phyloP scores from a whole-genome alignment of 2,329 filamentous ascomycete genomes.

The Sclerotinia minor region DNA sequence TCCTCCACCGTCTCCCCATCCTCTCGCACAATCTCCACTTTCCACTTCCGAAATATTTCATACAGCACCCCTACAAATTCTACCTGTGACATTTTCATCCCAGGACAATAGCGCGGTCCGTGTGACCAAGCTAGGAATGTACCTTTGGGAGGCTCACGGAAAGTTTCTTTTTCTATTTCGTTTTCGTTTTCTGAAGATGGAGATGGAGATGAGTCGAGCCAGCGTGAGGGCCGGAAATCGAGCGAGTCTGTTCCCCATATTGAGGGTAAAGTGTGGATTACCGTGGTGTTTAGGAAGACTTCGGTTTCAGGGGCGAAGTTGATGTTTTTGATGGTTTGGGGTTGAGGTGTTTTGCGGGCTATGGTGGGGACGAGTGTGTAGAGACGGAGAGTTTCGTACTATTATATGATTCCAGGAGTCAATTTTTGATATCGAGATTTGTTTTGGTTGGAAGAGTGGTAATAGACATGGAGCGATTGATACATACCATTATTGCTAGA shows the following conservation, averaged over 20 bases:
- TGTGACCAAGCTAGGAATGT: constrained; percentile 40
- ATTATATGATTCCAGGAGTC: not conserved
- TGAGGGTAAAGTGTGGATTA: constrained; percentile 54
- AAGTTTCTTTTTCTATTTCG: not conserved
- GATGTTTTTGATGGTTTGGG: constrained; percentile 11
- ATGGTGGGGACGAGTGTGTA: constrained; percentile 14
- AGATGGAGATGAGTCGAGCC: constrained; percentile 44
- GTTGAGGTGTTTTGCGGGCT: not conserved
- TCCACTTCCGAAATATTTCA: constrained; percentile 24
- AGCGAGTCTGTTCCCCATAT: constrained; percentile 53
- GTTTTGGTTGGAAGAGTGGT: not conserved
- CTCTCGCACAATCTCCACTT: constrained; percentile 19
- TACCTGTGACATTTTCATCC: constrained; percentile 41
- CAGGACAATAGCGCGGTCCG: constrained; percentile 39
- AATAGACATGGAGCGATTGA: not conserved
- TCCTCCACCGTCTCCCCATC: not conserved
- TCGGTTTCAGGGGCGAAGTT: constrained; percentile 39
- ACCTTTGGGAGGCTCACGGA: constrained; percentile 25
- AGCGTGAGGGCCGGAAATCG: constrained; percentile 57
- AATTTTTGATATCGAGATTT: not conserved
- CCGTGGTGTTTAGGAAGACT: constrained; percentile 48
- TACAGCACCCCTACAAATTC: constrained; percentile 38
- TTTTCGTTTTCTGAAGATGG: too few relatives aligned
- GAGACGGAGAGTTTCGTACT: constrained; percentile 17
- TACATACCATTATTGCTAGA: constrained; percentile 42